Base-by-base conservation (phyloP, 2,329 filamentous ascomycete species). In the Podosphaera aphanis region DNA sequence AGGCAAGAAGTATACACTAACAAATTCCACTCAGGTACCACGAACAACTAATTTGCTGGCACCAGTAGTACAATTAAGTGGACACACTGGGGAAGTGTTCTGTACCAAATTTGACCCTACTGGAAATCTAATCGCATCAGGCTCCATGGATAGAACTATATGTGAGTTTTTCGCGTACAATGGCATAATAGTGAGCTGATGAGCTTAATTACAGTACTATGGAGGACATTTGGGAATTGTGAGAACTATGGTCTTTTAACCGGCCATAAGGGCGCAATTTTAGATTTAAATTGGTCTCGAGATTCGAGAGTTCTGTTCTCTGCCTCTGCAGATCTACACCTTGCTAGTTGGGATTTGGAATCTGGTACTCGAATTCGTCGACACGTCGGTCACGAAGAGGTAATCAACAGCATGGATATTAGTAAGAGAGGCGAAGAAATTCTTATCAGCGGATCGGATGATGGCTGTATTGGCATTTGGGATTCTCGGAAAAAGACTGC, bases 261-360 rank as follows among this genome's bases (percentile, higher is more conserved):
- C 7, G 90, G 90, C 29, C 90, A 98, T 65, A 85, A 83, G 59
- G 84, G 84, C 53, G 90, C 90, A 1, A 68, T 98, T 43, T 68
- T 95, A 21, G 90, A 95, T 62, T 66, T 98, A 40, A 85, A 93
- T 59, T 98, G 90, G 90, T 93, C 90, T 23, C 79, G 90, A 59
- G 90, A 98, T 64, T 92, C 85, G 18, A 77, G 81, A 56, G 79
- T 88, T 37, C 63, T 98, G 44, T 95, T 88, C 59, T 90, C 88
- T 6, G 86, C 86, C 39, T 93, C 86, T 29, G 86, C 90, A 53
- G 90, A 98, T 60, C 86, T 77, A 73, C 83, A 86, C 53, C 69
- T 95, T 25, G 86, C 86, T 35, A 93, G 83, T 60, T 98, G 88
- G 88, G 88, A 98, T 58, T 65, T 93, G 37, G 88, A 90, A 53